These are phyloP conservation scores for Elongisporangium prolatum DNA, from an alignment of 352 stramenopile genomes.

Conservation along the genomic window DNA sequence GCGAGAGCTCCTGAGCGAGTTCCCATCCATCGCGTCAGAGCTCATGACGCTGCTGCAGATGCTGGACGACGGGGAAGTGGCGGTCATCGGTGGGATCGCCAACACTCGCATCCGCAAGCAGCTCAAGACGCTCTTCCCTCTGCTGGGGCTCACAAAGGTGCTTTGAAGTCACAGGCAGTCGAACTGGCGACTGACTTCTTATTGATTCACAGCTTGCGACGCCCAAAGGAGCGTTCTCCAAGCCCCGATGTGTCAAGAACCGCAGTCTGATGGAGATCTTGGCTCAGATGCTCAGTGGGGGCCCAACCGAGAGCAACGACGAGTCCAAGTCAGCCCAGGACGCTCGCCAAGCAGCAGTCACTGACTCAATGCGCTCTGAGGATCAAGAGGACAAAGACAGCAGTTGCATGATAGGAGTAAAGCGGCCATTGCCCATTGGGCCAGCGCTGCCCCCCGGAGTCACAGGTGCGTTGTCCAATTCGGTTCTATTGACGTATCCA, in stretches of 20 bases:
- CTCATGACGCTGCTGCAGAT: conserved; percentile 67
- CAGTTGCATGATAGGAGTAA: background rate
- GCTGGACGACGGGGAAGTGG: conserved; percentile 69
- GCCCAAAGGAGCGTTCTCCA: conserved; percentile 52
- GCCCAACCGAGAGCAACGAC: conserved; percentile 2
- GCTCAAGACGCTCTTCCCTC: conserved; percentile 63
- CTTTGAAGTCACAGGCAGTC: background rate
- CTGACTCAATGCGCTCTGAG: background rate
- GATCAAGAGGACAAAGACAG: background rate
- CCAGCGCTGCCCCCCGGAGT: conserved; percentile 34
- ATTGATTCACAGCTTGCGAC: conserved; percentile 26
- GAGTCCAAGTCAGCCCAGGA: background rate
- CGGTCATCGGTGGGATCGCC: conserved; percentile 71
- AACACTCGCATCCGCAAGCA: conserved; percentile 63
- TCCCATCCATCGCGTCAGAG: conserved; percentile 57
- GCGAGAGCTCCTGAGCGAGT: conserved; percentile 53
- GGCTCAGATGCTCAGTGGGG: conserved; percentile 32
- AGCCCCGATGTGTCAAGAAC: conserved; percentile 14
- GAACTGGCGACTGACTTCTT: no score
- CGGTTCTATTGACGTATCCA: background rate
- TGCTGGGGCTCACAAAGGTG: conserved; percentile 67
- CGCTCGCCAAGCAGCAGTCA: background rate
- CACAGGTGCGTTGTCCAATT: background rate
- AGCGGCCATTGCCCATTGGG: conserved; percentile 42
- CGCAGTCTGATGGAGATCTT: conserved; percentile 49